Percentiles rank a stretch among this genome's conserved stretches.
Conservation (phyloP, 441 rosid species). For the Jatropha podagrica region DNA sequence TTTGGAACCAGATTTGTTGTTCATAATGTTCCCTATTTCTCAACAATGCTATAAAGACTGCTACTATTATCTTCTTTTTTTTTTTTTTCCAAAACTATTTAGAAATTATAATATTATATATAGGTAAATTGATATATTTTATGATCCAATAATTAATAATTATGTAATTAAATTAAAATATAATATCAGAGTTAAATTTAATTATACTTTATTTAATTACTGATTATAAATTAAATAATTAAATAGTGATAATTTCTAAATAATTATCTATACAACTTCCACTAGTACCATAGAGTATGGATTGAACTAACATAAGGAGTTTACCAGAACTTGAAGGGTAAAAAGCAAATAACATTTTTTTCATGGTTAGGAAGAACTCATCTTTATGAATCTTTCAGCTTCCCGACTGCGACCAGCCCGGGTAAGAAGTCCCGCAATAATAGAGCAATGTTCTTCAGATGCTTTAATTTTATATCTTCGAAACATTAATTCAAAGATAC, state of each 20-base stretch:
- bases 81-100: too few species aligned
- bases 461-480: conserved; percentile 42
- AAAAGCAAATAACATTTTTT: neutral
- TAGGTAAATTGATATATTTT: too few species aligned
- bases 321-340: neutral
- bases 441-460: conserved; percentile 45
- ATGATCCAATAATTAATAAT: too few species aligned
- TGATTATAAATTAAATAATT: too few species aligned
- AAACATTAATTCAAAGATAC: conserved; percentile 50
- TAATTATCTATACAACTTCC: conserved; percentile 1
- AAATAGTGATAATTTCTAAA: too few species aligned
- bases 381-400: conserved; percentile 42
- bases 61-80: too few species aligned
- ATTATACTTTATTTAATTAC: too few species aligned
- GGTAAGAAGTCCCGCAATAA: conserved; percentile 48
- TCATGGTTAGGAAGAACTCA: conserved; percentile 38
- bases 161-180: too few species aligned
- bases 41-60: neutral
- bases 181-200: too few species aligned
- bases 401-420: conserved; percentile 44
- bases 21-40: neutral
- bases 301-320: neutral
- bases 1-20: neutral
- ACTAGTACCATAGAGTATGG: neutral
- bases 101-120: too few species aligned